Conservation (phyloP, 2,329 filamentous ascomycete genomes). For the Cladophialophora exuberans region DNA sequence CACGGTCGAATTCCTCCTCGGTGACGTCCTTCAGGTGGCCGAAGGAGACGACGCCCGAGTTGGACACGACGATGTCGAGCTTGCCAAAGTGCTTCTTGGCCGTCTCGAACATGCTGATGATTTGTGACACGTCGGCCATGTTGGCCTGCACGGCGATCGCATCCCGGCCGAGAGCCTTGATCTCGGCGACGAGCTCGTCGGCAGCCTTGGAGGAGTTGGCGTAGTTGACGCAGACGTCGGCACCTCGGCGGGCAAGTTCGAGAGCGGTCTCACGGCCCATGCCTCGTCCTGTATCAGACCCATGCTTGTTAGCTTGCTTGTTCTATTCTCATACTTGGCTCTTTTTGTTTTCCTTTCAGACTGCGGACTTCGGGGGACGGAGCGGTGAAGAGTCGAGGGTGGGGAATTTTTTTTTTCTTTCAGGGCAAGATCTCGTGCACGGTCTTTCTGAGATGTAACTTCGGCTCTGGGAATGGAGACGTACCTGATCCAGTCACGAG, state of each 20-base stretch:
- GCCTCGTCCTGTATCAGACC: constrained; percentile 40
- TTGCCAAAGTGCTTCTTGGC: constrained; percentile 67
- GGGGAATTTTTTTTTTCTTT: background rate
- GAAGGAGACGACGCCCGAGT: constrained; percentile 65
- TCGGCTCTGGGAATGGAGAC: constrained; percentile 12
- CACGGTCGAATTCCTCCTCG: constrained; percentile 72
- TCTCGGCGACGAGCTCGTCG: constrained; percentile 66
- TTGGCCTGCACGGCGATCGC: constrained; percentile 70
- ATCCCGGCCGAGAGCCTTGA: constrained; percentile 66
- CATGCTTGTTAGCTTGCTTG: background rate
- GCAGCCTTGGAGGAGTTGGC: constrained; percentile 66
- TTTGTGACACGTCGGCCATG: constrained; percentile 66
- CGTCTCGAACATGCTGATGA: constrained; percentile 64
- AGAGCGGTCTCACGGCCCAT: constrained; percentile 48
- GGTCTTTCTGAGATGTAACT: background rate
- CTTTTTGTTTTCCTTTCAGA: background rate
- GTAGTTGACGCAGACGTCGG: constrained; percentile 47
- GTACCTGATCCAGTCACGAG: constrained; percentile 37
- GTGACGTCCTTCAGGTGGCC: constrained; percentile 70
- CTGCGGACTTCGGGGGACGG: background rate
- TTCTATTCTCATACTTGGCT: background rate
- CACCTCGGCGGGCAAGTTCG: constrained; percentile 45
- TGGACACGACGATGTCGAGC: constrained; percentile 67
- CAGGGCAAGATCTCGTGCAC: background rate
- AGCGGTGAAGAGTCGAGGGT: constrained; percentile 16